Evolutionary conservation across 2,329 filamentous ascomycete genomes (phyloP), one percentile per base, ranked within the genome.

Genomic region (Phoma sp.): DNA sequence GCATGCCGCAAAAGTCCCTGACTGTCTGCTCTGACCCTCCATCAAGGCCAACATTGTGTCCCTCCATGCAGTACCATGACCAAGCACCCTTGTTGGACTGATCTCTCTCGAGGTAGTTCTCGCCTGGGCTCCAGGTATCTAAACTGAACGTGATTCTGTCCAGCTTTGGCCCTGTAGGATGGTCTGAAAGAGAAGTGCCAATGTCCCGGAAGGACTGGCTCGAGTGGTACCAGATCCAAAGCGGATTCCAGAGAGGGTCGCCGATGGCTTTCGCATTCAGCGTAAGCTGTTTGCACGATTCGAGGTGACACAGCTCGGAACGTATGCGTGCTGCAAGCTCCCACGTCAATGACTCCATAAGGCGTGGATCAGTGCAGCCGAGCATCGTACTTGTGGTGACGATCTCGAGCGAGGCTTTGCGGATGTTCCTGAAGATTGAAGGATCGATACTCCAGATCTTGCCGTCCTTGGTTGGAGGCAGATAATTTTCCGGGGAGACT

Each of bases 181-280:
- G 57, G 9, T 61, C 58, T 1, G 48, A 41, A 8, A 47, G 8
- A 0, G 48, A 48, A 0, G 62, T 64, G 27, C 69, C 71, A 55
- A 73, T 68, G 7, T 58, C 47, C 54, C 71, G 72, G 57, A 76
- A 74, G 0, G 64, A 62, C 42, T 72, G 68, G 2, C 62, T 61
- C 1, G 71, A 65, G 25, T 75, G 70, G 52, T 68, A 75, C 74
- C 74, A 76, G 25, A 75, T 68, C 71, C 71, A 75, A 1, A 75
- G 61, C 7, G 74, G 74, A 37, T 75, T 76, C 74, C 74, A 76
- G 9, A 76, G 62, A 6, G 71, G 71, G 42, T 75, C 70, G 2
- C 70, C 69, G 14, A 74, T 65, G 23, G 74, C 73, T 50, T 69
- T 72, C 33, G 72, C 68, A 30, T 70, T 52, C 52, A 72, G 59